Base-by-base conservation (phyloP, 2,329 filamentous ascomycete species). In the Cytospora leucostoma region DNA sequence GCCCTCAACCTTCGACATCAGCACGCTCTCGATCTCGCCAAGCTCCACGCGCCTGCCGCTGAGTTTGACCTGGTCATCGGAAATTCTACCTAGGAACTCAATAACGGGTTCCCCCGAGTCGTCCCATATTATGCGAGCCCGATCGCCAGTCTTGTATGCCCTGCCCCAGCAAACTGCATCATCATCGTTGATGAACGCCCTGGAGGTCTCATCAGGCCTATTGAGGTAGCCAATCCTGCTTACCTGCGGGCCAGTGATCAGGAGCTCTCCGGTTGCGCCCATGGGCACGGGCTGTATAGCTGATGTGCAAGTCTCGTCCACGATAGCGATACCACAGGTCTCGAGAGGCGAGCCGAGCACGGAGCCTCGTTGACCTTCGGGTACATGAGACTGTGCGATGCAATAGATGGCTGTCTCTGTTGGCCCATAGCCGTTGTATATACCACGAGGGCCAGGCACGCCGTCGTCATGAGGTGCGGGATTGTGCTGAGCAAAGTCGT, bases 341-440 rank as follows among this genome's bases (percentile, higher is more conserved):
- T 72, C 67, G 3, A 78, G 66, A 1, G 75, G 69, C 34, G 70
- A 63, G 15, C 76, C 76, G 49, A 78, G 74, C 21, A 78, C 71
- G 2, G 75, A 76, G 7, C 74, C 74, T n/a, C 71, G 68, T 56
- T 70, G 67, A 1, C 61, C 53, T 7, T 51, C 51, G 1, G 67
- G 63, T 0, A 72, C 67, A 37, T 69, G 68, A 2, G 65, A 64
- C 51, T 69, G 61, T 37, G 65, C 61, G 11, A 67, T 67, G 50
- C 62, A 70, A 56, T 70, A 67, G 11, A 73, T 72, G 40, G 71
- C 59, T 19, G 59, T 65, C 51, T 73, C 71, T 1, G 71, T 72
- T 3, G 71, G 71, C 1, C 71, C 71, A 47, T 73, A 73, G 10
- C 66, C 70, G 53, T 72, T 72, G 63, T 68, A 68, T 19, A 69